Evolutionary conservation across 164 flowering plant genomes (phyloP).

Genomic region (Akebia trifoliata): DNA sequence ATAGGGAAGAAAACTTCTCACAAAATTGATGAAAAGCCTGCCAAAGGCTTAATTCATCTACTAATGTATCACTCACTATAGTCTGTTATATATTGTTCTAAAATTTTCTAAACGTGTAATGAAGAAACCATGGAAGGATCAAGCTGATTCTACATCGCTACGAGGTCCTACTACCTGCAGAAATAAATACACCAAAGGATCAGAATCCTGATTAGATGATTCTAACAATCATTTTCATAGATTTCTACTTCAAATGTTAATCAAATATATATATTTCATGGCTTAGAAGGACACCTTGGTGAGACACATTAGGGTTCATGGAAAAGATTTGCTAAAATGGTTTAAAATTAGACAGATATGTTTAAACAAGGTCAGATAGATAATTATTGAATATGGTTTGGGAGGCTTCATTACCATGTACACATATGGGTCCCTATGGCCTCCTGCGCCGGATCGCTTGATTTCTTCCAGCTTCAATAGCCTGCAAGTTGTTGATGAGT

Average conservation of each 20-base stretch:
- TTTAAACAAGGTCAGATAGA: background rate
- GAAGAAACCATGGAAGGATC: background rate
- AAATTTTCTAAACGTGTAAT: background rate
- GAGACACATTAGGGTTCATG: no score
- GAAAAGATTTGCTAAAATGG: no score
- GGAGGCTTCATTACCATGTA: slow-evolving; percentile 55
- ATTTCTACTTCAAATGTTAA: background rate
- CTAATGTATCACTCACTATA: background rate
- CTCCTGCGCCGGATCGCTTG: slow-evolving; percentile 68
- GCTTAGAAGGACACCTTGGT: no score
- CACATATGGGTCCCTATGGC: slow-evolving; percentile 57
- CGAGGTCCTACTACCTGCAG: slow-evolving; percentile 7
- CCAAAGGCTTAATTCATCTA: background rate
- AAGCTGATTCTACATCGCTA: slow-evolving; percentile 2
- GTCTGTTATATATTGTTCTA: background rate
- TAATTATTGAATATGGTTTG: background rate
- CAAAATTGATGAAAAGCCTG: background rate
- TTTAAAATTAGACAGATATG: no score
- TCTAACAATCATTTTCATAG: background rate
- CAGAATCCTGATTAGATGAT: background rate
- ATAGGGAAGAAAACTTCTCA: background rate
- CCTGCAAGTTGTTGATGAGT: slow-evolving; percentile 29
- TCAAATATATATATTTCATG: no score
- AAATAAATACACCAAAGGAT: background rate
- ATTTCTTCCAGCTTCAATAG: slow-evolving; percentile 53